Conservation (phyloP, 176 grass and related monocot species). For the Oryza meyeriana region DNA sequence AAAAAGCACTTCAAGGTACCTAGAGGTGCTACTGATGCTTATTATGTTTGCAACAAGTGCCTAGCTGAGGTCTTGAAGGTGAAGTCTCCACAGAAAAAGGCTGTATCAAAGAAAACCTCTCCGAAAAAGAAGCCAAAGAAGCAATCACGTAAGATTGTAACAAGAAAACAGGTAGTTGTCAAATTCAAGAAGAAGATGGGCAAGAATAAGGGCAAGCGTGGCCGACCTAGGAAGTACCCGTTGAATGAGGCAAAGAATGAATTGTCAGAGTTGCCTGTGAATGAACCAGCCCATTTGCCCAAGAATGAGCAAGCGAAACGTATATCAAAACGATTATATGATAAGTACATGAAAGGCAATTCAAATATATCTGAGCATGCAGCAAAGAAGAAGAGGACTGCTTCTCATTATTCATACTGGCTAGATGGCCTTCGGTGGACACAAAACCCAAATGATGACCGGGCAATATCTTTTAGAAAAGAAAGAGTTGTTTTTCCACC, state of each 20-base stretch:
- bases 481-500: conserved; percentile 64
- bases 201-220: conserved; percentile 48
- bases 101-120: conserved; percentile 40
- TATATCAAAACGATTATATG: conserved; percentile 51
- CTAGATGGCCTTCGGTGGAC: conserved; percentile 83
- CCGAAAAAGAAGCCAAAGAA: conserved; percentile 49
- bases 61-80: conserved; percentile 46
- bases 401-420: conserved; percentile 78
- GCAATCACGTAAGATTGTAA: conserved; percentile 32
- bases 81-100: conserved; percentile 43
- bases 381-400: conserved; percentile 66
- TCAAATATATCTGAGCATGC: conserved; percentile 35
- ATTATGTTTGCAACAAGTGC: conserved; percentile 87
- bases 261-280: conserved; percentile 11
- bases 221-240: conserved; percentile 34
- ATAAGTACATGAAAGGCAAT: conserved; percentile 53
- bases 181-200: conserved; percentile 53
- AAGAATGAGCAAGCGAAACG: conserved; percentile 40
- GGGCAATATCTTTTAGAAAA: conserved; percentile 65
- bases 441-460: conserved; percentile 60
- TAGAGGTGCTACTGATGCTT: conserved; percentile 43
- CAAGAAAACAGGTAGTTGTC: conserved; percentile 48
- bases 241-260: conserved; percentile 17
- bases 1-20: conserved; percentile 89
- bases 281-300: conserved; percentile 22